These are phyloP conservation scores for Collybia nuda DNA, from an alignment of 768 basidiomycete genomes.

Conservation along the genomic window DNA sequence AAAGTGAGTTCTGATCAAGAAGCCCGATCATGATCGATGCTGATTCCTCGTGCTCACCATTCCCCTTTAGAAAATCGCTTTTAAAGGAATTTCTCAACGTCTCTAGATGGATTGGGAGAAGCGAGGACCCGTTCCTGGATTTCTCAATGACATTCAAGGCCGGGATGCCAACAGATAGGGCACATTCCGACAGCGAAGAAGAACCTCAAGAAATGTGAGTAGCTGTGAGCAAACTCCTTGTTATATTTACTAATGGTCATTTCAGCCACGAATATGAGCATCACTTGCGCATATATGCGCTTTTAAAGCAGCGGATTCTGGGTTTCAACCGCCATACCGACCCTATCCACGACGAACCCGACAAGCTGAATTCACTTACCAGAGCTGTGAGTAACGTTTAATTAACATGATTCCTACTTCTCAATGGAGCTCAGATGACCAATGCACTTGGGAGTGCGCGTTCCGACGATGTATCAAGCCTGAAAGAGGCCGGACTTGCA, in stretches of 20 bases:
- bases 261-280: neutral
- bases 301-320: neutral
- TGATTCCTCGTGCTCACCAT: too few species aligned
- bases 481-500: neutral
- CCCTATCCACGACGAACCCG: neutral
- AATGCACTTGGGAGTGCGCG: constrained; percentile 3
- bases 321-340: neutral
- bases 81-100: neutral
- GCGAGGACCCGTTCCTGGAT: neutral
- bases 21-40: too few species aligned
- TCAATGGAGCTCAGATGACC: neutral
- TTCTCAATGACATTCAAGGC: neutral
- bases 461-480: constrained; percentile 6
- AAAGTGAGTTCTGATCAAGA: too few species aligned
- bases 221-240: neutral
- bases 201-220: neutral
- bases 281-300: too few species aligned
- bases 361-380: neutral
- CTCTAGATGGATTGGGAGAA: constrained; percentile 2
- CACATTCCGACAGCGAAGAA: neutral
- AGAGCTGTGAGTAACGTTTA: neutral
- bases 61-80: too few species aligned
- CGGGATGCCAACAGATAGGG: neutral
- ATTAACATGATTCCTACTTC: neutral
- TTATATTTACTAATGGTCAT: neutral